phyloP scores from a whole-genome alignment of 176 grass and related monocot genomes.

The Eremochloa ophiuroides region DNA sequence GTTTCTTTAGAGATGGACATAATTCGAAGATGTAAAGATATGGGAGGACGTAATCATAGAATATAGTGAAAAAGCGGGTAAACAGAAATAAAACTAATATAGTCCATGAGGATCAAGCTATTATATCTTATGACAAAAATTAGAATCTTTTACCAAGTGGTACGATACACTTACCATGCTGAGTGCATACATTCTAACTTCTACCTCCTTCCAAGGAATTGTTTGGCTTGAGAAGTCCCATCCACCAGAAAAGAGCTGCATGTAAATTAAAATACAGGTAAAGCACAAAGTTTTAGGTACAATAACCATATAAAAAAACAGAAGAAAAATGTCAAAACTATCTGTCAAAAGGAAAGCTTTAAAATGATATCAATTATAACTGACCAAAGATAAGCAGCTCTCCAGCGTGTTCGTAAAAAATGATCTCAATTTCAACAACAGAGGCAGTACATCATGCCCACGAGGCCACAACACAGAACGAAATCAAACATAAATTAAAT shows the following conservation, averaged over 20 bases:
- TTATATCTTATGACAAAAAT: conserved; percentile 4
- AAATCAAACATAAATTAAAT: background rate
- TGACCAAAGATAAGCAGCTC: background rate
- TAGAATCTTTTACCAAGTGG: background rate
- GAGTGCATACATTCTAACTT: conserved; percentile 87
- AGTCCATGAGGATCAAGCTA: background rate
- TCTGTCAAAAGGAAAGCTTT: background rate
- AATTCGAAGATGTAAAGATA: background rate
- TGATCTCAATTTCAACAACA: conserved; percentile 5
- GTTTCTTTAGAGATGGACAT: background rate
- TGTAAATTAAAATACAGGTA: conserved; percentile 15
- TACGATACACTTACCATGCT: conserved; percentile 60
- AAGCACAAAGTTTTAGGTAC: conserved; percentile 7
- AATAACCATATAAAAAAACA: conserved; percentile 8
- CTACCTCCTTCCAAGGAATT: conserved; percentile 84
- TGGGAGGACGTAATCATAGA: background rate
- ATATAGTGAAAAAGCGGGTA: background rate
- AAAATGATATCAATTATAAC: background rate
- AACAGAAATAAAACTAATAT: background rate
- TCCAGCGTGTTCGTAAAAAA: background rate
- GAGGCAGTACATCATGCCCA: background rate
- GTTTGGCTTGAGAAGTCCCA: conserved; percentile 61
- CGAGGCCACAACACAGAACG: background rate
- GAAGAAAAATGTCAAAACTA: background rate
- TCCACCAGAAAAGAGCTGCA: conserved; percentile 66